Conservation (phyloP, 495 filamentous ascomycete species). For the Immersiella caudata region DNA sequence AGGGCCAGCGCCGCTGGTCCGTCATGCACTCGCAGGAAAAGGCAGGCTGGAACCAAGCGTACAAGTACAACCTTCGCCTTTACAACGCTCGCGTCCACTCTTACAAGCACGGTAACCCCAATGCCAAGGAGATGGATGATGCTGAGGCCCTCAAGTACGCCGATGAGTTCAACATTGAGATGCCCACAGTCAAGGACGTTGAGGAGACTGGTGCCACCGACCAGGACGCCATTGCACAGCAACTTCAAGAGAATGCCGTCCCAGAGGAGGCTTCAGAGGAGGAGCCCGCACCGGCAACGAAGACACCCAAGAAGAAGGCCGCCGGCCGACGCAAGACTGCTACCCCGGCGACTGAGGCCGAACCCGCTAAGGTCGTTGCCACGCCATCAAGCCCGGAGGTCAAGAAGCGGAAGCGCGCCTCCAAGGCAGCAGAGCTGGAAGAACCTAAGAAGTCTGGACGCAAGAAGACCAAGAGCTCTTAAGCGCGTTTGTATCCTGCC, state of each 20-base stretch:
- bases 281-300: slow-evolving; percentile 34
- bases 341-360: slow-evolving; percentile 53
- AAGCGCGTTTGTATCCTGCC: slow-evolving; percentile 16
- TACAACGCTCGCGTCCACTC: slow-evolving; percentile 73
- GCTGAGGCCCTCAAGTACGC: slow-evolving; percentile 60
- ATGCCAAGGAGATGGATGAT: slow-evolving; percentile 64
- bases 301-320: slow-evolving; percentile 56
- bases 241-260: slow-evolving; percentile 53
- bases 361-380: slow-evolving; percentile 55
- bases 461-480: slow-evolving; percentile 53
- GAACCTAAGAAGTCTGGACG: slow-evolving; percentile 57
- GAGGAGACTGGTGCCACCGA: slow-evolving; percentile 59
- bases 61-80: slow-evolving; percentile 72
- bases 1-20: slow-evolving; percentile 81
- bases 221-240: slow-evolving; percentile 61
- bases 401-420: slow-evolving; percentile 69
- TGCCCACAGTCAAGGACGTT: slow-evolving; percentile 45
- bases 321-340: slow-evolving; percentile 55
- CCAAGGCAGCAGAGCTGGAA: slow-evolving; percentile 50
- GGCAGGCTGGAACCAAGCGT: slow-evolving; percentile 72
- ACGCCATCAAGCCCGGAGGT: slow-evolving; percentile 52
- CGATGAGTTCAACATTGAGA: slow-evolving; percentile 54
- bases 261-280: slow-evolving; percentile 48
- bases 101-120: slow-evolving; percentile 68
- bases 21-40: slow-evolving; percentile 73